Percentiles rank a stretch among this genome's conserved stretches.
These are phyloP conservation scores for Laguncularia racemosa DNA, from an alignment of 345 rosid genomes.

Conservation along the genomic window DNA sequence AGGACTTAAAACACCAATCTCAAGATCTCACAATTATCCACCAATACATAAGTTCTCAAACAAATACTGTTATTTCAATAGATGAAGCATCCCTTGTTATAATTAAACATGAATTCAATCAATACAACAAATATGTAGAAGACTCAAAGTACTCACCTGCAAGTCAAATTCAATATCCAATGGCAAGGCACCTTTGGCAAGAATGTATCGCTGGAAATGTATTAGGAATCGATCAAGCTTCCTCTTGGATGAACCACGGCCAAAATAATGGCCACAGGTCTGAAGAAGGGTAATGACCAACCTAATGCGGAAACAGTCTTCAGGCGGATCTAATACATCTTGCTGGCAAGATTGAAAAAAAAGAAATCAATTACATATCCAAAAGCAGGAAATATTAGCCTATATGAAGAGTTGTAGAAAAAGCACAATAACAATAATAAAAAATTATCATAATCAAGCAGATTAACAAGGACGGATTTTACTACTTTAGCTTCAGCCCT, in stretches of 20 bases:
- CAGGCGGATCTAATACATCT: conserved; percentile 88
- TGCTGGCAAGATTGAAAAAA: conserved; percentile 32
- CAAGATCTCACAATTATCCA: no score
- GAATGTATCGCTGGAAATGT: conserved; percentile 91
- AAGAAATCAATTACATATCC: neutral
- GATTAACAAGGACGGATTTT: no score
- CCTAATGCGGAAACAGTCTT: conserved; percentile 94
- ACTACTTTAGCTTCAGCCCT: no score
- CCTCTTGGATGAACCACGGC: conserved; percentile 94
- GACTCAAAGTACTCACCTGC: conserved; percentile 48
- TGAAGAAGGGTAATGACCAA: conserved; percentile 89
- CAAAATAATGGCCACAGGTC: conserved; percentile 98
- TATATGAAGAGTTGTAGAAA: no score
- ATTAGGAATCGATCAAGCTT: conserved; percentile 87
- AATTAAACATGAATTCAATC: neutral
- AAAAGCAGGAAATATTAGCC: neutral
- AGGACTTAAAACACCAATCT: no score
- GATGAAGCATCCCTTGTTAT: no score
- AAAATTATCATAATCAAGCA: no score
- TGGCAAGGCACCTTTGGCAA: conserved; percentile 75
- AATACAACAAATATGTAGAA: conserved; percentile 1
- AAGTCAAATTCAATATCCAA: conserved; percentile 94
- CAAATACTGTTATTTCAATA: no score
- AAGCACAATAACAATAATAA: no score
- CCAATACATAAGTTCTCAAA: no score